Evolutionary conservation across 2,329 filamentous ascomycete genomes (phyloP).

Genomic region (Colletotrichum limetticola): DNA sequence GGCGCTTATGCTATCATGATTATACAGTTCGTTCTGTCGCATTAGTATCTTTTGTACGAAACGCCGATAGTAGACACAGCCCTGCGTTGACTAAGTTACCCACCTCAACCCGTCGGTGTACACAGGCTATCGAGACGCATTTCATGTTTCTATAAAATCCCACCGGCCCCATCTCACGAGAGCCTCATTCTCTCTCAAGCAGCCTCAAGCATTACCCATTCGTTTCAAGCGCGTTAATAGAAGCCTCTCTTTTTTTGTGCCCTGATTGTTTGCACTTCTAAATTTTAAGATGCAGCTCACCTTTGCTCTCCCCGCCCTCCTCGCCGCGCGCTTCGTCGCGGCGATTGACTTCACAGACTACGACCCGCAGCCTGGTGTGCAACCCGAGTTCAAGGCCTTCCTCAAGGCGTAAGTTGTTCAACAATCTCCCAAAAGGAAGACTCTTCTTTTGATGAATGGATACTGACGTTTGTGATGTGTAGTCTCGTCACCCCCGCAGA

Average conservation of each 20-base stretch:
- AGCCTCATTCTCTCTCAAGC: not conserved
- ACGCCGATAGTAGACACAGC: not conserved
- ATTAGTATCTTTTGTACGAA: not conserved
- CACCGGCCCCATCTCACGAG: not conserved
- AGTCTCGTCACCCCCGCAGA: constrained; percentile 26
- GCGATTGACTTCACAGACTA: constrained; percentile 22
- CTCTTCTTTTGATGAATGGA: too few relatives aligned
- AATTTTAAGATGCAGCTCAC: not conserved
- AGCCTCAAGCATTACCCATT: not conserved
- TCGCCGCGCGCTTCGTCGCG: not conserved
- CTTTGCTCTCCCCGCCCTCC: not conserved
- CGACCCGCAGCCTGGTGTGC: constrained; percentile 15
- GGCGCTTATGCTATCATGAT: not conserved
- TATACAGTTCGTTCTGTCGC: not conserved
- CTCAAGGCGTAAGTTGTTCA: not conserved
- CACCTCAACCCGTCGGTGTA: not conserved
- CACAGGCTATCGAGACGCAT: not conserved
- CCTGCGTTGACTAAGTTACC: not conserved
- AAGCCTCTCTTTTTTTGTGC: not conserved
- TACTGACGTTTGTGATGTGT: not conserved
- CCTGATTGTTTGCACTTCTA: too few relatives aligned
- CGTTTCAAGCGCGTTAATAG: too few relatives aligned
- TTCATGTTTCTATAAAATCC: not conserved
- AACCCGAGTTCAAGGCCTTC: constrained; percentile 20
- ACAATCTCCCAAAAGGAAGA: too few relatives aligned